These are phyloP conservation scores for Fomitopsis serialis DNA, from an alignment of 768 basidiomycete species.

Conservation along the genomic window DNA sequence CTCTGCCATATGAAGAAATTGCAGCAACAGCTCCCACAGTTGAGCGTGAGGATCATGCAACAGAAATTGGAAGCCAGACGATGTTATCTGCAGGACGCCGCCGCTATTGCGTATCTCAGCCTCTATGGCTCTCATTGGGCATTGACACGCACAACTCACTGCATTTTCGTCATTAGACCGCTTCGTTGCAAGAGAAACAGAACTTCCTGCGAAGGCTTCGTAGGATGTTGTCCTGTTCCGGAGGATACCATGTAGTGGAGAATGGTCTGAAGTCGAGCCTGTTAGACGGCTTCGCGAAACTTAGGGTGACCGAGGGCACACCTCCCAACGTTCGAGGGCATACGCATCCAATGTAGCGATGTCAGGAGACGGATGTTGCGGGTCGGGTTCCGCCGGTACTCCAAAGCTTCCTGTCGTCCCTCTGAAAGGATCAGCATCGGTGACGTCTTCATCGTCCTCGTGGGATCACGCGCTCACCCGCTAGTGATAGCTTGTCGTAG, in stretches of 20 bases:
- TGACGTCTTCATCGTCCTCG: neutral
- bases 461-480: constrained; percentile 75
- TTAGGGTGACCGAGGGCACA: constrained; percentile 25
- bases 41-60: constrained; percentile 92
- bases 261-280: constrained; percentile 59
- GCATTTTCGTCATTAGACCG: constrained; percentile 74
- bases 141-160: constrained; percentile 37
- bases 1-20: constrained; percentile 84
- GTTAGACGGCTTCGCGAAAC: neutral
- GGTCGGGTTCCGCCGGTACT: constrained; percentile 61
- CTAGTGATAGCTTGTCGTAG: constrained; percentile 84
- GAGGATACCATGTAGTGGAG: constrained; percentile 98
- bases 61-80: constrained; percentile 93
- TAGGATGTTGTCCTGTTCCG: constrained; percentile 67
- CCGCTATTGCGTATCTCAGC: constrained; percentile 33
- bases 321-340: constrained; percentile 90
- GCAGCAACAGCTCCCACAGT: constrained; percentile 89
- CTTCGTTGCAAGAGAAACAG: constrained; percentile 78
- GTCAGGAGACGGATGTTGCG: constrained; percentile 47
- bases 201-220: constrained; percentile 78
- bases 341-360: constrained; percentile 70
- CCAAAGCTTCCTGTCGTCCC: constrained; percentile 83
- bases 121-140: neutral
- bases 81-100: constrained; percentile 75
- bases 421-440: constrained; percentile 29